A percentile compares a stretch with the other conserved stretches of the same genome.
phyloP scores from a whole-genome alignment of 805 yeast species.

The Zygosaccharomyces pseudorouxii region DNA sequence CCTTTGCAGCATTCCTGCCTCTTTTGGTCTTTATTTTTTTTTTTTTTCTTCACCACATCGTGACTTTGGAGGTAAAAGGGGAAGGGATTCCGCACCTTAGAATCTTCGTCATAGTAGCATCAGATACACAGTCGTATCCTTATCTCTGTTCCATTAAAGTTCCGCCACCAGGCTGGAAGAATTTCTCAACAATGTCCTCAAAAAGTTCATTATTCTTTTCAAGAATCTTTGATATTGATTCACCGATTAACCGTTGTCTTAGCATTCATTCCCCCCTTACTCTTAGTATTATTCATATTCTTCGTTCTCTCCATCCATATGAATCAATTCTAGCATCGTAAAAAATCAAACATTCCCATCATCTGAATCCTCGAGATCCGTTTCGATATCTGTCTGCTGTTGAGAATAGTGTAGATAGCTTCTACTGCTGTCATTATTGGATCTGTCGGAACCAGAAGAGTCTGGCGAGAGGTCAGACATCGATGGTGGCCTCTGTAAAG shows the following conservation, averaged over 20 bases:
- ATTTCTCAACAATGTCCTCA: too few species aligned
- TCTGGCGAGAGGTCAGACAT: constrained; percentile 13
- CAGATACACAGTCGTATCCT: neutral
- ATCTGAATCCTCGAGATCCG: constrained; percentile 22
- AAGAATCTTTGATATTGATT: too few species aligned
- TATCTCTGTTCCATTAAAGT: neutral
- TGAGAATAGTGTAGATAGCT: constrained; percentile 10
- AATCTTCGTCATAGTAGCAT: neutral
- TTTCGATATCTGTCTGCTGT: constrained; percentile 26
- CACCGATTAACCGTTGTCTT: too few species aligned
- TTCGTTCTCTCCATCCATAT: neutral
- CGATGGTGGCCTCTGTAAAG: constrained; percentile 13
- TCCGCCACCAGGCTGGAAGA: too few species aligned
- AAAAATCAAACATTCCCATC: constrained; percentile 2
- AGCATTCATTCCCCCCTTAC: neutral
- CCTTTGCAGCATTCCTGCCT: neutral
- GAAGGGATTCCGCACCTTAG: neutral
- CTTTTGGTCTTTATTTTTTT: neutral
- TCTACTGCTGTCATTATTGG: neutral
- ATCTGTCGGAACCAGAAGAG: constrained; percentile 10
- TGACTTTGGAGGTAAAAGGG: neutral
- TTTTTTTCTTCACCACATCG: neutral
- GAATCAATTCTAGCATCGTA: neutral
- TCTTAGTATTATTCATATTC: neutral
- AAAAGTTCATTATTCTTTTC: too few species aligned